Evolutionary conservation across 106 monocot species (phyloP), one percentile per base, ranked within the genome.

Genomic region (Allium cepa): DNA sequence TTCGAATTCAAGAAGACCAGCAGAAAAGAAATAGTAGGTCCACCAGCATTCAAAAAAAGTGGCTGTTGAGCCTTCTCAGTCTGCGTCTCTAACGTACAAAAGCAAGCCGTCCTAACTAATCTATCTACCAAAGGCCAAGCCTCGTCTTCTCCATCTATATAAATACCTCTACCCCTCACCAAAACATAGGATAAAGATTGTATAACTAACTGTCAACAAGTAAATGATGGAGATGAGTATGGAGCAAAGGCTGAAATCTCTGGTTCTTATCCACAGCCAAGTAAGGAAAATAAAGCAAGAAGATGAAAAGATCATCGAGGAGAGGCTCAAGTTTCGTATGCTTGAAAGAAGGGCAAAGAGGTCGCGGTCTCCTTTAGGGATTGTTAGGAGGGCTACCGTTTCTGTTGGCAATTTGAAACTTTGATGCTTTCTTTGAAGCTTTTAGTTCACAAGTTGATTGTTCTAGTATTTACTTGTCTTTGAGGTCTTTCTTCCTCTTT

Each of bases 341-440:
- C n/a, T 77, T 26, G 76, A 79, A 64, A 47, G 18, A 27, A 28
- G 56, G 45, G 60, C 62, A 10, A 59, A 73, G 71, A 66, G 53
- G 0, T 75, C 83, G 1, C 73, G 59, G 68, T 87, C 87, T 27
- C 82, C 80, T 49, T 59, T 87, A 28, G 82, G 86, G 45, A 62
- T 27, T 48, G 64, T 64, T 9, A 63, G 67, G 16, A 68, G 67
- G 70, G 65, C 55, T 11, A 5, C 36, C 5, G 70, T 79, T 59
- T 66, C 49, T 47, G 73, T 73, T 10, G 73, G 73, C 49, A 22
- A 66, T 58, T 50, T 73, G 73, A 73, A 51, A 57, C 36, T 36
- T 5, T 36, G 36, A 36, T 36, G 36, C 36, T 36, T 36, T 27
- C 8, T 46, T 18, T 50, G 71, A 47, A 60, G 53, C 13, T 55